These are phyloP conservation scores for Nicotiana obtusifolia DNA, from an alignment of 257 asterid genomes.

Conservation along the genomic window DNA sequence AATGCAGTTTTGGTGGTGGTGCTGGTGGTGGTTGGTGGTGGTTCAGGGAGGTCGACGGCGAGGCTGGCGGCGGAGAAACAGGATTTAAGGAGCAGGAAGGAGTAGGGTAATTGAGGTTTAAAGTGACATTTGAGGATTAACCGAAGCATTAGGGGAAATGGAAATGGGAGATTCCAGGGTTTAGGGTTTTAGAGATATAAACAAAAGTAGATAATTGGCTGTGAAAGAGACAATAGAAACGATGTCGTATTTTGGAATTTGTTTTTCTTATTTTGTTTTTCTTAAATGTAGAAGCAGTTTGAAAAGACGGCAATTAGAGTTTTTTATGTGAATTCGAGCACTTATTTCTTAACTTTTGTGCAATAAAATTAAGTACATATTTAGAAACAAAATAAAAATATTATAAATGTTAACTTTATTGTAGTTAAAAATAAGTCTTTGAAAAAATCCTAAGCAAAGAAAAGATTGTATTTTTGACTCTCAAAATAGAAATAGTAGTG, in stretches of 20 bases:
- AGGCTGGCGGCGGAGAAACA: constrained; percentile 24
- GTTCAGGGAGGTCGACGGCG: constrained; percentile 19
- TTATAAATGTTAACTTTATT: no score
- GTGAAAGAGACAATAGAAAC: background rate
- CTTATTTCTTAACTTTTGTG: no score
- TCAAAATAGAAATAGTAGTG: no score
- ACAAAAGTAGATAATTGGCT: background rate
- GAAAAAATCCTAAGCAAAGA: no score
- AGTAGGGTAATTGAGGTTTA: constrained; percentile 21
- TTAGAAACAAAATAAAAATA: no score
- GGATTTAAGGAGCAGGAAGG: constrained; percentile 10
- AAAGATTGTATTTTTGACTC: no score
- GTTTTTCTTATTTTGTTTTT: accelerated
- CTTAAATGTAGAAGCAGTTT: no score
- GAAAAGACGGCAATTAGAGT: no score
- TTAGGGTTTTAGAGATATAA: constrained; percentile 36
- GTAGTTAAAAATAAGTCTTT: no score
- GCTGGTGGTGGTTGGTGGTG: constrained; percentile 1
- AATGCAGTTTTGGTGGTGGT: constrained; percentile 11
- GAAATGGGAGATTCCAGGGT: constrained; percentile 7
- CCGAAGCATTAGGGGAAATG: constrained; percentile 25
- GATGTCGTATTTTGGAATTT: background rate
- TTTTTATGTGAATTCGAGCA: no score
- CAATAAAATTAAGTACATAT: no score
- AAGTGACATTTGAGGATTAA: constrained; percentile 33